Percentiles rank a stretch among this genome's conserved stretches.
Evolutionary conservation across 352 stramenopile species (phyloP).

Genomic region (Phytophthora aleatoria): DNA sequence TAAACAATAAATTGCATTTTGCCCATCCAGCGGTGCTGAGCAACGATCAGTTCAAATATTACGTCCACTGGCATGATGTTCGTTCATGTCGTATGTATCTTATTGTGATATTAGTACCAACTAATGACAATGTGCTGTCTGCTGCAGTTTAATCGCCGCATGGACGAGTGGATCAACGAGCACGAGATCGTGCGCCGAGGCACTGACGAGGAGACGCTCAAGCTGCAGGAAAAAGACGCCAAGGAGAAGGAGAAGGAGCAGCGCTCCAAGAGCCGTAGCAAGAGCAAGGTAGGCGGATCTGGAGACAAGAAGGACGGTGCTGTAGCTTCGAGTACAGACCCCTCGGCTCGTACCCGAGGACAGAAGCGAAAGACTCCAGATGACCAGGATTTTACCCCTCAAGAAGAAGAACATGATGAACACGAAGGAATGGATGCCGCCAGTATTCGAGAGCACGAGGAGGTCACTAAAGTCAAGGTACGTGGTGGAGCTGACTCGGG

Average conservation of each 20-base stretch:
- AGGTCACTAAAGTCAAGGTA: conserved; percentile 96
- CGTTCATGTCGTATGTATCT: not conserved
- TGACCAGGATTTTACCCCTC: conserved; percentile 80
- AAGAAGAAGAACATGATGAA: conserved; percentile 94
- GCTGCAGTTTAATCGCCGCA: conserved; percentile 81
- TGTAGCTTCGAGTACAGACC: conserved; percentile 25
- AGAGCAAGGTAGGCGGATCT: conserved; percentile 23
- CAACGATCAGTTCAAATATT: conserved; percentile 82
- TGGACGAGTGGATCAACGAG: conserved; percentile 90
- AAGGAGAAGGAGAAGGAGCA: conserved; percentile 76
- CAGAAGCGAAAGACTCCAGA: conserved; percentile 81
- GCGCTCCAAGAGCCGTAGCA: conserved; percentile 52
- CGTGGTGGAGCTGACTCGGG: not conserved
- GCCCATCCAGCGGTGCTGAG: conserved; percentile 44
- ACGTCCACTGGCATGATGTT: conserved; percentile 87
- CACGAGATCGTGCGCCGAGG: conserved; percentile 77
- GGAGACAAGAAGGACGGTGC: conserved; percentile 16
- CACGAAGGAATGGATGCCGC: conserved; percentile 98
- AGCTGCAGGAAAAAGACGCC: conserved; percentile 76
- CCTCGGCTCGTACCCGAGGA: conserved; percentile 54
- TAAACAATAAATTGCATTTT: conserved; percentile 10
- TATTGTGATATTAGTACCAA: not conserved
- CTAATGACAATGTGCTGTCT: conserved; percentile 9
- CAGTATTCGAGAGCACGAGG: conserved; percentile 97
- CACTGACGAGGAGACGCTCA: conserved; percentile 75